A percentile compares a stretch with the other conserved stretches of the same genome.
Evolutionary conservation across 2,329 filamentous ascomycete genomes (phyloP).

Genomic region (Calonectria crousiana): DNA sequence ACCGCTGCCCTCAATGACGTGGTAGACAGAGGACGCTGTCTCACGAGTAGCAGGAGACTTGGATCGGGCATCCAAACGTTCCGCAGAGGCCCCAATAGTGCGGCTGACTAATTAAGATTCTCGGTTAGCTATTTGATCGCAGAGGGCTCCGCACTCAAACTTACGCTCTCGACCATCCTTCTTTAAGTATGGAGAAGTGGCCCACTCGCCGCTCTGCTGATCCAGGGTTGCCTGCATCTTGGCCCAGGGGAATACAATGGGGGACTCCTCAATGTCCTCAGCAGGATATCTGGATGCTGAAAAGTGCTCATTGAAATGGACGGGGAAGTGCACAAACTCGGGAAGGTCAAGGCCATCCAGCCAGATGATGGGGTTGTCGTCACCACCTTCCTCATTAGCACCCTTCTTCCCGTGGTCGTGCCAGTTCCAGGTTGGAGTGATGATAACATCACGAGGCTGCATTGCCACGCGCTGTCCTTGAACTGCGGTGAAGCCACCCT

Average conservation of each 20-base stretch:
- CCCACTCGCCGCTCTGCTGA: slow-evolving; percentile 41
- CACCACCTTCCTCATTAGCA: slow-evolving; percentile 41
- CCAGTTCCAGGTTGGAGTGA: slow-evolving; percentile 70
- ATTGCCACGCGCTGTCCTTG: slow-evolving; percentile 64
- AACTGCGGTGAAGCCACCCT: slow-evolving; percentile 66
- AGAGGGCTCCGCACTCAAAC: neutral
- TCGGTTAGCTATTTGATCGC: neutral
- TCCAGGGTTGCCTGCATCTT: slow-evolving; percentile 59
- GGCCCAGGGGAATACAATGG: slow-evolving; percentile 62
- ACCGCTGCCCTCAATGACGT: slow-evolving; percentile 63
- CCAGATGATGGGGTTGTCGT: slow-evolving; percentile 65
- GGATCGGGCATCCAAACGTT: slow-evolving; percentile 53
- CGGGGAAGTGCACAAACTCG: slow-evolving; percentile 60
- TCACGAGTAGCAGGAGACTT: slow-evolving; percentile 57
- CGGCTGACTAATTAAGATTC: slow-evolving; percentile 40
- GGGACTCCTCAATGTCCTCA: slow-evolving; percentile 54
- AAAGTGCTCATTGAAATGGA: slow-evolving; percentile 67
- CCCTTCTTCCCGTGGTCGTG: slow-evolving; percentile 71
- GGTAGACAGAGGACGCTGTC: slow-evolving; percentile 65
- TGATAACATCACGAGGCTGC: slow-evolving; percentile 64
- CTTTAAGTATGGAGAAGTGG: slow-evolving; percentile 48
- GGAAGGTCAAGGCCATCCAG: slow-evolving; percentile 68
- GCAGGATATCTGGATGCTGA: slow-evolving; percentile 59
- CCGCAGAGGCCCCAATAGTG: slow-evolving; percentile 61
- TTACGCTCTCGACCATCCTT: slow-evolving; percentile 41